Evolutionary conservation across 2,329 filamentous ascomycete genomes (phyloP), one percentile per base, ranked within the genome.

Genomic region (Fusarium stilboides): DNA sequence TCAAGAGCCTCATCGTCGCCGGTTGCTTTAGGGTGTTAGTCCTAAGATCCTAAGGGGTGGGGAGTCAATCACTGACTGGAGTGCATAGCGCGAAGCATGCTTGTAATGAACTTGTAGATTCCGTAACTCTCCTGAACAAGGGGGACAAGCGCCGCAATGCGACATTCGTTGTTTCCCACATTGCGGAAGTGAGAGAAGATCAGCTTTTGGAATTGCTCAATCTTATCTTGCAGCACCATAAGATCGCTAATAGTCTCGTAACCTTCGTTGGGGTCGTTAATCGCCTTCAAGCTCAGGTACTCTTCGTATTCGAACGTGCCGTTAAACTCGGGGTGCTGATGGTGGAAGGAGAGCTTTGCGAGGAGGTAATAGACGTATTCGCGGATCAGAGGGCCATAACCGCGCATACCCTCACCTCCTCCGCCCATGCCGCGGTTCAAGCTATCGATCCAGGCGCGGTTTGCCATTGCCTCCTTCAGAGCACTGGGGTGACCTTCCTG

Each of bases 101-200:
- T 99, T 0, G 96, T 99, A 70, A 98, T 94, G 79, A 99, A 99
- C 81, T 98, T 98, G 86, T 99, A 99, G 73, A 99, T 98, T 47
- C 96, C 96, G 80, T 98, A 99, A 79, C 94, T 98, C 84, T 99
- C 96, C 78, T 97, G 94, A 5, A 99, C 96, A 43, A 99, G 84
- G 4, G 94, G 94, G 22, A 98, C 94, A 54, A 99, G 83, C 2
- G 96, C 93, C 15, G 95, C 97, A 75, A 99, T 99, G 66, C 95
- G 89, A 80, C 95, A 98, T 80, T 99, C 96, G 76, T 98, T 99
- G 82, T 97, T 97, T 47, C 92, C 91, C 26, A 94, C 92, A 70
- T 91, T 89, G 63, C 94, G 91, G 82, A 99, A 98, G 80, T 98
- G 94, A 6, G 96, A 96, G 82, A 98, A 99, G 76, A 98, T 96